phyloP scores from a whole-genome alignment of 345 rosid species.

The Melastoma malabathricum region DNA sequence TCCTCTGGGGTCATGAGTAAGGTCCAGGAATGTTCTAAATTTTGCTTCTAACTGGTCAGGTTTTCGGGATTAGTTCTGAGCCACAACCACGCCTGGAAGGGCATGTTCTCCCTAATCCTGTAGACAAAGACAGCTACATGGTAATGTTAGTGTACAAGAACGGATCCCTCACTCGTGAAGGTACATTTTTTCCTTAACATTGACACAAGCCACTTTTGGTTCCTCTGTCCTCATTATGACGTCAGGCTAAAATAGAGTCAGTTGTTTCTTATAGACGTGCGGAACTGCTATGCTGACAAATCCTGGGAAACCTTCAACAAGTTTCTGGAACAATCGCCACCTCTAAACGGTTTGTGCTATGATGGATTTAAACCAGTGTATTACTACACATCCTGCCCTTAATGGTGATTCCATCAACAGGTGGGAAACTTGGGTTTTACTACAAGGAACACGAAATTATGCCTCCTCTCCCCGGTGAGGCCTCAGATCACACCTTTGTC shows the following conservation, averaged over 20 bases:
- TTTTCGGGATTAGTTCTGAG: slow-evolving; percentile 69
- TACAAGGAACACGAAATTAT: slow-evolving; percentile 94
- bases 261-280: slow-evolving; percentile 33
- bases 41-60: slow-evolving; percentile 21
- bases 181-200: slow-evolving; percentile 16
- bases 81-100: slow-evolving; percentile 78
- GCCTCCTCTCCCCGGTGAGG: slow-evolving; percentile 87
- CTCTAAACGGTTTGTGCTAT: slow-evolving; percentile 49
- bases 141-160: slow-evolving; percentile 82
- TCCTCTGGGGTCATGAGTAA: background rate
- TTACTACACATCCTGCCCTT: no score
- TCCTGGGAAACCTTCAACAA: slow-evolving; percentile 81
- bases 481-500: background rate
- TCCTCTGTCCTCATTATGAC: background rate
- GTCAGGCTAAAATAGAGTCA: background rate
- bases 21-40: background rate
- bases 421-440: slow-evolving; percentile 91
- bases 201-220: background rate
- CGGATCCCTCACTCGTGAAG: slow-evolving; percentile 91
- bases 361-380: no score
- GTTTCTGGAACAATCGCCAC: slow-evolving; percentile 54
- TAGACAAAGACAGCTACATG: slow-evolving; percentile 85
- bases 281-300: slow-evolving; percentile 44
- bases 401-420: slow-evolving; percentile 15
- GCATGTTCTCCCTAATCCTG: slow-evolving; percentile 81